phyloP scores from a whole-genome alignment of 1,139 yeast species.

The Yamadazyma kanchanaburiensis region DNA sequence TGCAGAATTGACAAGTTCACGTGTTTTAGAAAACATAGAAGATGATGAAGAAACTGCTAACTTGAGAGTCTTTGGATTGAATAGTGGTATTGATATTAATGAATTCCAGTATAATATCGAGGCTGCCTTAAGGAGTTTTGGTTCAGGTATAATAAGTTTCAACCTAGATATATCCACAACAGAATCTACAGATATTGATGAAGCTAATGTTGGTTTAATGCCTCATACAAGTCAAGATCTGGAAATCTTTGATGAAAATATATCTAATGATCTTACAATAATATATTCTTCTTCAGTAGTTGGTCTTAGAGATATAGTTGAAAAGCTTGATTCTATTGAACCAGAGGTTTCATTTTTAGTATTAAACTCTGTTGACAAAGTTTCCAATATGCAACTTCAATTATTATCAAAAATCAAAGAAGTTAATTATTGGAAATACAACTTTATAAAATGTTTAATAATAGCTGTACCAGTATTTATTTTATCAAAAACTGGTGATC shows the following conservation, averaged over 20 bases:
- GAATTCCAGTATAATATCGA: constrained; percentile 38
- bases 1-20: constrained; percentile 31
- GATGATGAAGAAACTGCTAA: constrained; percentile 24
- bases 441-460: constrained; percentile 47
- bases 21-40: constrained; percentile 2
- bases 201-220: constrained; percentile 5
- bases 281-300: constrained; percentile 38
- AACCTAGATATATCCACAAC: constrained; percentile 15
- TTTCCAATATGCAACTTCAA: constrained; percentile 61
- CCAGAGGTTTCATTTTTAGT: constrained; percentile 35
- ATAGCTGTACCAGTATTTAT: constrained; percentile 66
- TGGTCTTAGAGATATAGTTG: constrained; percentile 60
- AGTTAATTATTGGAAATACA: constrained; percentile 63
- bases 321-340: constrained; percentile 29
- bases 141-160: constrained; percentile 25
- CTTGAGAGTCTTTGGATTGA: constrained; percentile 34
- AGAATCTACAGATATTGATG: constrained; percentile 5
- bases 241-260: constrained; percentile 9
- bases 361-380: constrained; percentile 40
- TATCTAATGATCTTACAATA: constrained; percentile 37
- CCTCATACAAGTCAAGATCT: constrained; percentile 6
- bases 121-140: constrained; percentile 30
- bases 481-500: constrained; percentile 46
- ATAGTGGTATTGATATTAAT: constrained; percentile 22
- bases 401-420: constrained; percentile 69